phyloP scores from a whole-genome alignment of 768 basidiomycete species.

The Cystofilobasidium bisporidii region DNA sequence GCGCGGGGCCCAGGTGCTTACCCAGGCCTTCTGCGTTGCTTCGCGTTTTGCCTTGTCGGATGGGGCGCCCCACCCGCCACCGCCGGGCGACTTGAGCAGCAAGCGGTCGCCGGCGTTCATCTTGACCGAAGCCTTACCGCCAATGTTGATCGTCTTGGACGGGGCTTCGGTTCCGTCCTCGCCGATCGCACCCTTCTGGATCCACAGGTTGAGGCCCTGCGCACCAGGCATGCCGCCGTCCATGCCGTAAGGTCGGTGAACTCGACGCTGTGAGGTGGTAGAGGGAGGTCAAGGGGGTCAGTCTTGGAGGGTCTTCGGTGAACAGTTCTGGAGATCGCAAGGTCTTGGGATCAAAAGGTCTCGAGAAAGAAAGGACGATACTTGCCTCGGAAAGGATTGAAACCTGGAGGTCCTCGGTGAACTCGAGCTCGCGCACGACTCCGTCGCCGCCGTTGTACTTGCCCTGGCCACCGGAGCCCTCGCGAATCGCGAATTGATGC shows the following conservation, averaged over 20 bases:
- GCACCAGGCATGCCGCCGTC: slow-evolving; percentile 65
- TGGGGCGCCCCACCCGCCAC: slow-evolving; percentile 66
- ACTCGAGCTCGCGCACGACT: slow-evolving; percentile 35
- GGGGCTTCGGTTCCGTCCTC: slow-evolving; percentile 4
- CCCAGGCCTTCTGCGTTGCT: background rate
- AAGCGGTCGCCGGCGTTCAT: slow-evolving; percentile 82
- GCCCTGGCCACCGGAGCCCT: slow-evolving; percentile 28
- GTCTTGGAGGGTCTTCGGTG: no score
- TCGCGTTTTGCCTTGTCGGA: slow-evolving; percentile 28
- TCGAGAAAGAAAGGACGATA: background rate
- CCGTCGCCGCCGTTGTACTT: slow-evolving; percentile 31
- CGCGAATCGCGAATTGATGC: slow-evolving; percentile 31
- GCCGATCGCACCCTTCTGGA: slow-evolving; percentile 42
- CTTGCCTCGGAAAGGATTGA: slow-evolving; percentile 76
- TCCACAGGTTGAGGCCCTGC: slow-evolving; percentile 78
- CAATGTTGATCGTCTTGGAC: slow-evolving; percentile 66
- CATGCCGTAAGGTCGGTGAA: slow-evolving; percentile 74
- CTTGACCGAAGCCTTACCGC: slow-evolving; percentile 74
- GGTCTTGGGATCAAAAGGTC: no score
- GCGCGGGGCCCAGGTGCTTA: background rate
- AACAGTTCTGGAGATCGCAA: no score
- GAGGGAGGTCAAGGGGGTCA: no score
- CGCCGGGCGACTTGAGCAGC: slow-evolving; percentile 78
- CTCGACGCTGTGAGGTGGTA: slow-evolving; percentile 60
- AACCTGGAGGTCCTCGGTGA: slow-evolving; percentile 43